Base-by-base conservation (phyloP, 371 early-diverging fungal species). In the Circinella umbellata region DNA sequence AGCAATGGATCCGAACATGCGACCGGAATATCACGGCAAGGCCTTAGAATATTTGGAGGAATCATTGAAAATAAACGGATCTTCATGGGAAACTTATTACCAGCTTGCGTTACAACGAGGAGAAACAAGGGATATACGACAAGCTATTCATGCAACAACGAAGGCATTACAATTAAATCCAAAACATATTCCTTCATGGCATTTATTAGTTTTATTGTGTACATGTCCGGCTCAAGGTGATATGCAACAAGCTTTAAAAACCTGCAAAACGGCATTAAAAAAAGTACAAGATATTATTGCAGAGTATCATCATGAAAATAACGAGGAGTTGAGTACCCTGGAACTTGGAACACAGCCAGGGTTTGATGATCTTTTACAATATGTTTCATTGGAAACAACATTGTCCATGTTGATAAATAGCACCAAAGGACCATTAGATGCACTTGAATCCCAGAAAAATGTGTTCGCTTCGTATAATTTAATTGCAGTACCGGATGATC, bases 71-170 rank as follows among this genome's bases (percentile, higher is more conserved):
- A 70, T 86, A 18, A 76, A 89, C 0, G 67, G 80, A 7, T 66
- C 78, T 15, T 27, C 27, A 27, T 85, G 85, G 79, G 89, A 91
- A 42, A 77, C 89, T 1, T 85, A 88, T 63, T 97, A 94, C 73
- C 92, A 92, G 59, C 78, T 94, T 15, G 95, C 94, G 0, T 77
- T 94, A 18, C 92, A 94, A 80, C 88, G 88, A 20, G 95, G 95
- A 8, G 90, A 94, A 60, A 89, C 90, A 74, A 92, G 95, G 15
- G 92, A 95, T 74, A 86, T 93, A 36, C 62, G 81, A 1, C 85
- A 88, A 53, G 96, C 97, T 4, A 87, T 93, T 14, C 70, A 72
- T 15, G 73, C 83, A 0, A 79, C 92, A 13, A 91, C 88, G 60
- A 79, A 87, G 47, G 88, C 93, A 1, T 72, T 96, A 46, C 80